phyloP scores from a whole-genome alignment of 371 early-diverging fungal species.

The Entomophthora muscae region DNA sequence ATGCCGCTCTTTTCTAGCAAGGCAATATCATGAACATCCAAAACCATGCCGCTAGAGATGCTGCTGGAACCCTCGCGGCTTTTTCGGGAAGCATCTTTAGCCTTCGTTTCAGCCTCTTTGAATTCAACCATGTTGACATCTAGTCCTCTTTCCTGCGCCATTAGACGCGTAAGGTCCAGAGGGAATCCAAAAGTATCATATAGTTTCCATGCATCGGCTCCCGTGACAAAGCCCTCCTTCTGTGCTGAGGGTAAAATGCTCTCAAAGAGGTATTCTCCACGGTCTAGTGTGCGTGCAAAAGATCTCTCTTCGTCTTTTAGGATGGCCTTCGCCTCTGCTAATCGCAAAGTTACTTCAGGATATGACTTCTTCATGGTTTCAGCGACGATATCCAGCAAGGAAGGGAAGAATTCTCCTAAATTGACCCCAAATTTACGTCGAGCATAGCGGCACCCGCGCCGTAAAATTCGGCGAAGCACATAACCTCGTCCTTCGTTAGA shows the following conservation, averaged over 20 bases:
- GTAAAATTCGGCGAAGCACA: conserved; percentile 93
- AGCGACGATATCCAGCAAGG: conserved; percentile 72
- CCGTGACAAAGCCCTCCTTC: conserved; percentile 42
- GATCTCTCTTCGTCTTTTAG: conserved; percentile 91
- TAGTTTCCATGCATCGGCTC: conserved; percentile 90
- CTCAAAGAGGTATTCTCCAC: conserved; percentile 91
- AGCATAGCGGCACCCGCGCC: conserved; percentile 93
- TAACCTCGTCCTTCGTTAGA: conserved; percentile 98
- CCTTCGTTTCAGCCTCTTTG: conserved; percentile 54
- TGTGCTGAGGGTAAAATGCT: conserved; percentile 52
- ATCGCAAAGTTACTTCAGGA: conserved; percentile 61
- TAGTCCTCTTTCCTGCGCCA: conserved; percentile 94
- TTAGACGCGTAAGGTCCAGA: conserved; percentile 94
- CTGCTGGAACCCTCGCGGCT: conserved; percentile 30
- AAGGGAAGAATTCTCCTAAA: conserved; percentile 81
- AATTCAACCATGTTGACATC: conserved; percentile 76
- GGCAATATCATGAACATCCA: conserved; percentile 85
- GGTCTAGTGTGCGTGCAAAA: conserved; percentile 95
- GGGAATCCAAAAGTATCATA: conserved; percentile 99
- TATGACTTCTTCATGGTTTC: conserved; percentile 68
- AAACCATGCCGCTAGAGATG: conserved; percentile 36
- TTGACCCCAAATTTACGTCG: conserved; percentile 80
- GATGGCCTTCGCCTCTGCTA: conserved; percentile 73
- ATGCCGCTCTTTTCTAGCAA: conserved; percentile 61
- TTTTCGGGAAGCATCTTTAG: conserved; percentile 60